These are phyloP conservation scores for Kurtzmaniella quercitrusa DNA, from an alignment of 1,139 yeast species.

Conservation along the genomic window DNA sequence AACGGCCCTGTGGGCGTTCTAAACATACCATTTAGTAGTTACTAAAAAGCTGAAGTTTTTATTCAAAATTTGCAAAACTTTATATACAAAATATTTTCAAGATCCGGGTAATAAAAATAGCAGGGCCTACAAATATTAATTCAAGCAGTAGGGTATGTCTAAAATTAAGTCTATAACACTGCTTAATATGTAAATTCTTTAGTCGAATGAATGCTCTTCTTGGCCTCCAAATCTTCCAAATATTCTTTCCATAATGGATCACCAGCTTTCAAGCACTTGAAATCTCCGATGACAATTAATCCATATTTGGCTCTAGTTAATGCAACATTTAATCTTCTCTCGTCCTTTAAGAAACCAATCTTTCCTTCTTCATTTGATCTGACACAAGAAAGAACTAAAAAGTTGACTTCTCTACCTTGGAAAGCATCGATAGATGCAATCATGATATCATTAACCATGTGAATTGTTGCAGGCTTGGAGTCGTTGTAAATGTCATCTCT, in stretches of 20 bases:
- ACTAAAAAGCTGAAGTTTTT: not conserved
- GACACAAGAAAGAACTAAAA: constrained; percentile 58
- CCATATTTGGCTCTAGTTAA: constrained; percentile 61
- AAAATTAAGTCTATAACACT: constrained; percentile 3
- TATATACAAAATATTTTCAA: not conserved
- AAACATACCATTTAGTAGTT: constrained; percentile 3
- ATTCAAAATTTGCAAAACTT: not conserved
- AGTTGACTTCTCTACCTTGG: constrained; percentile 63
- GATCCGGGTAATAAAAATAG: not conserved
- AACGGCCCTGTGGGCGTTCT: not conserved
- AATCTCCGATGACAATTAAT: constrained; percentile 54
- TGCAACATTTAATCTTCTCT: constrained; percentile 59
- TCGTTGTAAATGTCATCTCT: constrained; percentile 51
- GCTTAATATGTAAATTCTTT: constrained; percentile 11
- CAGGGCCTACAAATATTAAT: not conserved
- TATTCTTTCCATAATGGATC: constrained; percentile 54
- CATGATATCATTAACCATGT: constrained; percentile 62
- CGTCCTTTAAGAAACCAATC: constrained; percentile 57
- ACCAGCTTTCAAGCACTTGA: constrained; percentile 43
- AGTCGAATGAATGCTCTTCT: constrained; percentile 13
- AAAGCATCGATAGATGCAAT: constrained; percentile 67
- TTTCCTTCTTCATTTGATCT: constrained; percentile 48
- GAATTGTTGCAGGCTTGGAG: constrained; percentile 52
- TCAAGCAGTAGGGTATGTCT: too few species aligned
- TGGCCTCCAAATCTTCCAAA: constrained; percentile 24